Conservation (phyloP, 1,284 basidiomycete species). For the Bondarzewia mesenterica region DNA sequence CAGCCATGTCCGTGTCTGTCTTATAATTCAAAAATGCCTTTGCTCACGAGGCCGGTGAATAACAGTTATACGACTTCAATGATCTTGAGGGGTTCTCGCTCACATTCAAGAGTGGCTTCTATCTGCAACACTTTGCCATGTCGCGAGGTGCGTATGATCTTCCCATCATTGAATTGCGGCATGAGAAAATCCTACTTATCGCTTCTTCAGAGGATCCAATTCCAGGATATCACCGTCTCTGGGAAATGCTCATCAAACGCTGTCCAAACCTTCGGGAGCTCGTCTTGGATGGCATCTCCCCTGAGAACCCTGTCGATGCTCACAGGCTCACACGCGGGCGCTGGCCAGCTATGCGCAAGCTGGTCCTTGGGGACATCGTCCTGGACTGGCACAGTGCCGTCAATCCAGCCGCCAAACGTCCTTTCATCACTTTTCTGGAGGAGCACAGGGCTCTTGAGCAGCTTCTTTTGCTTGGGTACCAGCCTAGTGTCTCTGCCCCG, state of each 20-base stretch:
- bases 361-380: conserved; percentile 54
- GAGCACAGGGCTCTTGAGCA: conserved; percentile 46
- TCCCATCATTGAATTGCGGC: not conserved
- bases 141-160: conserved; percentile 37
- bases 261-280: conserved; percentile 59
- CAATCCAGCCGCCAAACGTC: conserved; percentile 31
- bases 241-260: conserved; percentile 58
- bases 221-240: conserved; percentile 38
- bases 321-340: conserved; percentile 36
- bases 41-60: too few species aligned
- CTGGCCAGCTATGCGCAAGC: conserved; percentile 53
- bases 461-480: conserved; percentile 46
- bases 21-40: conserved; percentile 4
- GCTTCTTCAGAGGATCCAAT: conserved; percentile 24
- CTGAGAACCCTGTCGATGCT: conserved; percentile 32
- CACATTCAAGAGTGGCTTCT: conserved; percentile 50
- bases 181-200: not conserved
- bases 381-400: conserved; percentile 39
- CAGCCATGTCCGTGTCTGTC: conserved; percentile 44
- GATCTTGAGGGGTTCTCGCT: conserved; percentile 53
- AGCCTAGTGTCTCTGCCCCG: conserved; percentile 39
- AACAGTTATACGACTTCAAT: conserved; percentile 59
- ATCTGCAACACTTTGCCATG: conserved; percentile 44
- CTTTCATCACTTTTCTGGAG: conserved; percentile 60
- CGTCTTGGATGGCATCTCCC: conserved; percentile 45